Base-by-base conservation (phyloP, 192 early-diverging fungal genomes). In the Coemansia sp. region DNA sequence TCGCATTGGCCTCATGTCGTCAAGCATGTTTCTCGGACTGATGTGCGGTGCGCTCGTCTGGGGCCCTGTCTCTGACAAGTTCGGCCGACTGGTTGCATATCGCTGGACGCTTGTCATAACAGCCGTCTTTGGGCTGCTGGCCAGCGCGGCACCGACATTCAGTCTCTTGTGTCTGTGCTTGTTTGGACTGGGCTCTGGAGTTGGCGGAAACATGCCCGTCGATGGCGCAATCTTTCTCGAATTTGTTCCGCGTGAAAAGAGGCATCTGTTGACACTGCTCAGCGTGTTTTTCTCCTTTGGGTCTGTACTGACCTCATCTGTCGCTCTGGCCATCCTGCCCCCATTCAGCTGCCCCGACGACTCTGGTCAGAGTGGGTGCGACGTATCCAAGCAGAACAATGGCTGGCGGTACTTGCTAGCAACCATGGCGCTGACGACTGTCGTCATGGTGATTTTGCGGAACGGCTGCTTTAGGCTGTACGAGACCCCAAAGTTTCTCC, bases 231-330 rank as follows among this genome's bases (percentile, higher is more conserved):
- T 95, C 14, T 95, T 93, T 52, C 83, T 95, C 4, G 91, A 95
- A 78, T 93, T 92, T 54, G 80, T 91, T 29, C 93, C 93, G 21
- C 80, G 85, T 44, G 82, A 86, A 53, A 82, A 90, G 54, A 90
- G 90, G 56, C 85, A 91, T 58, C 74, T 93, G 37, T 76, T 95
- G 65, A 95, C 91, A 0, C 82, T 95, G 41, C 81, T 95, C 59
- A 91, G 90, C 5, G 80, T 91, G 9, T 93, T 95, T 52, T 95
- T 91, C 53, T 91, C 93, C 1, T 74, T 90, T 48, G 93, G 91
- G 3, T 88, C 90, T 14, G 85, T 93, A 22, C 56, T 91, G 24
- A 71, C 89, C 7, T 88, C 90, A 0, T 37, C 86, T 1, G 39
- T 89, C 0, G 91, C 85, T 9, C 84, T 87, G 62, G 53, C 80